Conservation (phyloP, 139 green algal species). For the Desmodesmus armatus region DNA sequence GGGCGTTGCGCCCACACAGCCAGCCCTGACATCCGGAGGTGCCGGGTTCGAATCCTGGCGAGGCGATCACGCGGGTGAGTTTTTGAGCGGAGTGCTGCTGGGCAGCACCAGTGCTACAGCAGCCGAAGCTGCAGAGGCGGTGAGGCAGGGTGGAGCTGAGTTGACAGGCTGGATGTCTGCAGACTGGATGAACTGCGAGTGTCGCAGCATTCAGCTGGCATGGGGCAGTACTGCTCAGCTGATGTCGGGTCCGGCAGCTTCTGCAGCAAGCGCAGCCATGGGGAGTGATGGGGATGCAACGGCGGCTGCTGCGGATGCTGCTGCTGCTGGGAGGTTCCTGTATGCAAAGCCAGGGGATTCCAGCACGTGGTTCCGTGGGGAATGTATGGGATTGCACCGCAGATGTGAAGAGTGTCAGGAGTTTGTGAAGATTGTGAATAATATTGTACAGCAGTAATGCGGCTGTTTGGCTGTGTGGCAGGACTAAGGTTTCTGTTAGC, state of each 20-base stretch:
- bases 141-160: not conserved
- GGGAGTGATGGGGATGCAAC: not conserved
- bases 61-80: no score
- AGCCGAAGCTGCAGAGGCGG: not conserved
- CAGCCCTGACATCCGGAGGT: no score
- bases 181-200: constrained; percentile 35
- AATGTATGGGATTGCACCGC: not conserved
- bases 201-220: constrained; percentile 15
- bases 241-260: no score
- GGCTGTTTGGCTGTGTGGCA: no score
- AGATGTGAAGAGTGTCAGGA: no score
- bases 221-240: not conserved
- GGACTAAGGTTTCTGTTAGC: no score
- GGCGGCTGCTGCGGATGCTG: not conserved
- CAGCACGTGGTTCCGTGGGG: constrained; percentile 18
- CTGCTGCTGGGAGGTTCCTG: not conserved
- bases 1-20: no score
- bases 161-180: constrained; percentile 6
- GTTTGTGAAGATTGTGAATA: no score
- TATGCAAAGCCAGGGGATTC: not conserved
- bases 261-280: no score
- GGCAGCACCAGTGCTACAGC: not conserved
- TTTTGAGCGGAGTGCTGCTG: no score
- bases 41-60: no score
- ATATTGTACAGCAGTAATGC: no score